Conservation (phyloP, 495 filamentous ascomycete species). For the Cercophora sp. region DNA sequence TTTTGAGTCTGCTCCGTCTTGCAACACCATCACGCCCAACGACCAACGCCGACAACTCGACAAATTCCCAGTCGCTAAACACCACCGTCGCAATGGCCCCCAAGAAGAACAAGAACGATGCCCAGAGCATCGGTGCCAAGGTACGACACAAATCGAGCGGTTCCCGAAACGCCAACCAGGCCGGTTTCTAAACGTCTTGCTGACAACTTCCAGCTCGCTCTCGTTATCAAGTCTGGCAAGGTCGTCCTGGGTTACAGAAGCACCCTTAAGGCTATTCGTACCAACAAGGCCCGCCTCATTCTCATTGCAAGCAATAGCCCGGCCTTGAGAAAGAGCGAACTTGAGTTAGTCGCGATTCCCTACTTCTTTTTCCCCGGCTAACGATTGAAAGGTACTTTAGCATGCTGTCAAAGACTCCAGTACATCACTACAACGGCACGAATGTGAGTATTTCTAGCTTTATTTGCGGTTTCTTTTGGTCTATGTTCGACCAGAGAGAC, state of each 20-base stretch:
- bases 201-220: constrained; percentile 51
- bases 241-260: constrained; percentile 81
- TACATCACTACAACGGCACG: constrained; percentile 95
- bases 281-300: constrained; percentile 73
- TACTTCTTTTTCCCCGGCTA: too few relatives aligned
- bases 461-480: constrained; percentile 16
- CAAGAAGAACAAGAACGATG: constrained; percentile 91
- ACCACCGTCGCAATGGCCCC: constrained; percentile 64
- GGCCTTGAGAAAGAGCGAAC: constrained; percentile 90
- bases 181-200: too few relatives aligned
- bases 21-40: constrained; percentile 11
- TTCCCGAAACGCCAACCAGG: too few relatives aligned
- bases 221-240: constrained; percentile 97
- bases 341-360: too few relatives aligned
- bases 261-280: constrained; percentile 91
- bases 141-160: constrained; percentile 9
- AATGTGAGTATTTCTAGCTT: constrained; percentile 69
- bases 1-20: constrained; percentile 20
- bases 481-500: constrained; percentile 10
- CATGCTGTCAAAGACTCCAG: constrained; percentile 88
- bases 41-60: constrained; percentile 23
- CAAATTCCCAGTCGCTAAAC: constrained; percentile 11
- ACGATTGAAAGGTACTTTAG: background rate
- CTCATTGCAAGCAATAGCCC: constrained; percentile 76
- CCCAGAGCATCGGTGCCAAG: constrained; percentile 85